Percentiles rank a stretch among this genome's conserved stretches.
Conservation (phyloP, 345 rosid species). For the Eucalyptus marginata region DNA sequence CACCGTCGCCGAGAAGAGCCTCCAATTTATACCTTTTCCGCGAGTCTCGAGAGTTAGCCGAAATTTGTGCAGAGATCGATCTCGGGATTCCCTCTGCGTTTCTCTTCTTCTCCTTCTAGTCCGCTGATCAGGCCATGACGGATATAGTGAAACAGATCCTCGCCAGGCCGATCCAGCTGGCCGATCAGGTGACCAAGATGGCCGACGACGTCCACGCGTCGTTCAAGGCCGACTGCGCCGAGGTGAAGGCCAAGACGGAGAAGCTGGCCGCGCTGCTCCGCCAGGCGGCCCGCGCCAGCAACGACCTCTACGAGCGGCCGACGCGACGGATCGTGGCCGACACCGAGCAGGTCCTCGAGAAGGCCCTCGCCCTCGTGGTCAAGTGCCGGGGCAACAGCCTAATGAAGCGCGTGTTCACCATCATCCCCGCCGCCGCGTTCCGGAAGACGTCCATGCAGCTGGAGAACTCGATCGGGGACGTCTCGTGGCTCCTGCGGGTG, state of each 20-base stretch:
- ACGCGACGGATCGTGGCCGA: constrained; percentile 68
- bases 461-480: constrained; percentile 75
- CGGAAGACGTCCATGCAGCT: constrained; percentile 50
- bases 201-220: constrained; percentile 62
- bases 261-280: constrained; percentile 59
- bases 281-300: constrained; percentile 73
- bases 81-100: neutral
- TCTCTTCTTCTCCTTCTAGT: neutral
- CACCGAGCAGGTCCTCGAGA: constrained; percentile 65
- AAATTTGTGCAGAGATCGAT: neutral
- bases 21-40: neutral
- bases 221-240: constrained; percentile 64
- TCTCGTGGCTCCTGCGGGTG: constrained; percentile 67
- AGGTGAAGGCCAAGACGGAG: constrained; percentile 61
- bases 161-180: constrained; percentile 61
- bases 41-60: neutral
- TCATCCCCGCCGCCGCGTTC: constrained; percentile 75
- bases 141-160: constrained; percentile 64
- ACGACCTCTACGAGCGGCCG: constrained; percentile 63
- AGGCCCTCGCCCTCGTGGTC: constrained; percentile 40
- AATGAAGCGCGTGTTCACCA: constrained; percentile 64
- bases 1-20: neutral
- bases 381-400: constrained; percentile 67
- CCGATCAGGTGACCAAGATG: constrained; percentile 53
- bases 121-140: constrained; percentile 47